Base-by-base conservation (phyloP, 176 grass and related monocot species). In the Luzula sylvatica region DNA sequence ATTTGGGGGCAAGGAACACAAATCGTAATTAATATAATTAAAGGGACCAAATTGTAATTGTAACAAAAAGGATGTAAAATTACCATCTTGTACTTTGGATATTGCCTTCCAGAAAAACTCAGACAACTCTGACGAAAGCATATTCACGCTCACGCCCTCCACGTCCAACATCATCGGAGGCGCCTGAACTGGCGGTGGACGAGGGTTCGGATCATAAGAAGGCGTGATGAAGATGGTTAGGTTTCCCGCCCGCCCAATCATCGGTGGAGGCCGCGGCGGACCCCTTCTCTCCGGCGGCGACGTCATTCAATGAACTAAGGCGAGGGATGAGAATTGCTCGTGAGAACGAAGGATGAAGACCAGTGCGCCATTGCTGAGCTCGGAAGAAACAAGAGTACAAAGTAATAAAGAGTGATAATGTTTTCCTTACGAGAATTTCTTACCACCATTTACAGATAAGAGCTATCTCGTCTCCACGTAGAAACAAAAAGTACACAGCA, bases 71-170 rank as follows among this genome's bases (percentile, higher is more conserved):
- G 14, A 14, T 16, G 4, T n/a, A 26, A 60, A 41, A 24, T 55
- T 74, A 87, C 87, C 87, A 82, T 82, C 49, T 73, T 87, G 82
- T 39, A 86, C 47, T 71, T 73, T 77, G 14, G 75, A 48, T 40
- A 94, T 56, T 15, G 82, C 58, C 1, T 56, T 72, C 78, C 56
- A 74, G 71, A 94, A 78, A 32, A 94, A 76, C 2, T 65, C 54
- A 7, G 47, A 56, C 4, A 77, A 83, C 32, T 56, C 58, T 20
- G 69, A 55, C 1, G 52, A 42, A 25, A 7, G 55, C 20, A 17
- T 4, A 6, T n/a, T n/a, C 9, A 40, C 6, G 41, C 24, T 52
- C 70, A 82, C 56, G 39, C 58, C 38, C 72, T 59, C 20, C 15
- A 0, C 17, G 23, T 59, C 18, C 26, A 30, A 87, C 52, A 65